phyloP scores from a whole-genome alignment of 257 asterid species.

The Eucommia ulmoides region DNA sequence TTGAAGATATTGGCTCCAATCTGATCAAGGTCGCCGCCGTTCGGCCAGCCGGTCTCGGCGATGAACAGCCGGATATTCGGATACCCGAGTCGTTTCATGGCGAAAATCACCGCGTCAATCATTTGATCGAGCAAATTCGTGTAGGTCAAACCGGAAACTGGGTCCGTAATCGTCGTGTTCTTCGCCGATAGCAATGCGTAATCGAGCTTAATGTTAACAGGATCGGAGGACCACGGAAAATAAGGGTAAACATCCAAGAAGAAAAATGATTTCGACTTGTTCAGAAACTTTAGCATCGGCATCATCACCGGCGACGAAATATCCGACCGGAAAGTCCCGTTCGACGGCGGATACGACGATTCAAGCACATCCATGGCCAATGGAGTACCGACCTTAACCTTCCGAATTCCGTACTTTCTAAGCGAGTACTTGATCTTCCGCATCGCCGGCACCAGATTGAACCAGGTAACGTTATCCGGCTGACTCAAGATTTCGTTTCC shows the following conservation, averaged over 20 bases:
- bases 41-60: constrained; percentile 98
- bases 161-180: constrained; percentile 50
- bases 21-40: constrained; percentile 55
- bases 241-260: constrained; percentile 78
- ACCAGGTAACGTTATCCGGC: constrained; percentile 71
- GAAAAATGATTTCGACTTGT: constrained; percentile 65
- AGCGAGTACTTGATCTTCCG: constrained; percentile 49
- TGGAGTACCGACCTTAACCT: constrained; percentile 77
- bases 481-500: constrained; percentile 84
- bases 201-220: constrained; percentile 44
- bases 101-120: constrained; percentile 56
- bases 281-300: constrained; percentile 52
- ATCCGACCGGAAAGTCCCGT: constrained; percentile 59
- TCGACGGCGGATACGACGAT: constrained; percentile 79
- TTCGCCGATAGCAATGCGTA: constrained; percentile 50
- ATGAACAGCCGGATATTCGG: constrained; percentile 55
- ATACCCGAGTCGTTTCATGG: constrained; percentile 65
- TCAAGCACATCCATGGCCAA: constrained; percentile 63
- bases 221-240: constrained; percentile 63
- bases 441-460: constrained; percentile 79
- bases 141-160: constrained; percentile 49
- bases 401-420: constrained; percentile 34
- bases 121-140: constrained; percentile 69
- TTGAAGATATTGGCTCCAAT: constrained; percentile 62
- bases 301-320: constrained; percentile 33